Evolutionary conservation across 1,284 basidiomycete genomes (phyloP), one percentile per base, ranked within the genome.

Genomic region (Coniferiporia weirii): DNA sequence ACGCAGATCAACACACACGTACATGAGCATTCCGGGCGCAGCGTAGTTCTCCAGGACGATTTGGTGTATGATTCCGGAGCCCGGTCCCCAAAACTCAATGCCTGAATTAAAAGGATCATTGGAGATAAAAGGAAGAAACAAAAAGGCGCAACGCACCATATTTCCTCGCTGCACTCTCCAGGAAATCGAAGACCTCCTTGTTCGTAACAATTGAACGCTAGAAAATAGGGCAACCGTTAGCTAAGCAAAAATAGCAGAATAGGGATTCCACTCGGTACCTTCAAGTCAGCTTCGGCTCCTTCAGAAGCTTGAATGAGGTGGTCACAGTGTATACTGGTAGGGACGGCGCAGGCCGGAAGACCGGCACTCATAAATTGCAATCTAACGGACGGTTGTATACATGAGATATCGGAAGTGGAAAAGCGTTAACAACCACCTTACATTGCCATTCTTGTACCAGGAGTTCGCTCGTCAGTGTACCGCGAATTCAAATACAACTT

Each of bases 361-460:
- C 93, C 94, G 58, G 95, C 96, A 60, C 96, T 98, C 93, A 98
- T 98, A 75, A 99, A 99, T 76, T 99, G 97, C 61, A 99, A 76
- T 60, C 97, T 89, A 62, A 40, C 12, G n/a, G 45, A 53, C 35
- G 20, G 19, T 45, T 35, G 51, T 17, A 56, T 43, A 34, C 32
- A 60, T 56, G 49, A 61, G 56, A 43, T 34, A 57, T 50, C 44
- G 46, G 15, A 54, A 40, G 32, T 62, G 56, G 34, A 19, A 49
- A 52, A 48, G 27, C 54, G n/a, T 45, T 12, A 54, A 13, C 54
- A n/a, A 46, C 13, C 7, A 10, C 57, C 84, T 76, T 71, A 90
- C 86, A 91, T 67, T 20, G 89, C 88, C 89, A 91, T 91, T 71
- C 88, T 89, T 63, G 22, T 52, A 35, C 43, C 13, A 36, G 5